phyloP scores from a whole-genome alignment of 352 stramenopile species.

The Phytophthora nicotianae region DNA sequence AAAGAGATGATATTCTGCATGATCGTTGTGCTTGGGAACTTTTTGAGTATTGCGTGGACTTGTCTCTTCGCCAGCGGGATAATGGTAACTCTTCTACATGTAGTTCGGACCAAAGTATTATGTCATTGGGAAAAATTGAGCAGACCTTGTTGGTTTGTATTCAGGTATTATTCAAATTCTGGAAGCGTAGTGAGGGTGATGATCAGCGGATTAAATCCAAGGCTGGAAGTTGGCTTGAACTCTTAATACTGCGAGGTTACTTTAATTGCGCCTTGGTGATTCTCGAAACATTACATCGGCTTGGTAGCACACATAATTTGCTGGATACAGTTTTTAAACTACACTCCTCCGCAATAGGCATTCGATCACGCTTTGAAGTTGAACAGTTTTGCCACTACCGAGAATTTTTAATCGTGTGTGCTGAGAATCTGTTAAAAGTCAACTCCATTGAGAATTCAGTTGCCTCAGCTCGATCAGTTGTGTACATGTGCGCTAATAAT shows the following conservation, averaged over 20 bases:
- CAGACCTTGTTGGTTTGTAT: constrained; percentile 17
- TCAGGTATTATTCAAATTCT: constrained; percentile 16
- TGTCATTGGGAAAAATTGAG: constrained; percentile 1
- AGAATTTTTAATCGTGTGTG: constrained; percentile 27
- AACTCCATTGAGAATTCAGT: not conserved
- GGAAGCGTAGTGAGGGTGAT: not conserved
- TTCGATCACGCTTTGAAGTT: constrained; percentile 1
- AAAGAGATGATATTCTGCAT: not conserved
- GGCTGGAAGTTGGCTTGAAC: constrained; percentile 23
- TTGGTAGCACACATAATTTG: constrained; percentile 2
- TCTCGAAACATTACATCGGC: constrained; percentile 16
- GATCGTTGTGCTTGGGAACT: constrained; percentile 8
- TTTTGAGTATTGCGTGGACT: constrained; percentile 23
- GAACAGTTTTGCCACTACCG: constrained; percentile 6
- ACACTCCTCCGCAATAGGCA: constrained; percentile 9
- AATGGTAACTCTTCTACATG: not conserved
- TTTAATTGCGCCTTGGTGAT: constrained; percentile 39
- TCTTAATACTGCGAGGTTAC: constrained; percentile 19
- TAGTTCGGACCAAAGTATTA: not conserved
- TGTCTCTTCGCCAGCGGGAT: constrained; percentile 9
- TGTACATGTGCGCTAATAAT: constrained; percentile 38
- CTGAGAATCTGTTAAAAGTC: constrained; percentile 28
- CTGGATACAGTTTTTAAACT: constrained; percentile 32
- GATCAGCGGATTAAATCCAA: constrained; percentile 5
- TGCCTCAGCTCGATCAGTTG: constrained; percentile 19